Base-by-base conservation (phyloP, 140 eudicot species). In the Senecio squalidus region DNA sequence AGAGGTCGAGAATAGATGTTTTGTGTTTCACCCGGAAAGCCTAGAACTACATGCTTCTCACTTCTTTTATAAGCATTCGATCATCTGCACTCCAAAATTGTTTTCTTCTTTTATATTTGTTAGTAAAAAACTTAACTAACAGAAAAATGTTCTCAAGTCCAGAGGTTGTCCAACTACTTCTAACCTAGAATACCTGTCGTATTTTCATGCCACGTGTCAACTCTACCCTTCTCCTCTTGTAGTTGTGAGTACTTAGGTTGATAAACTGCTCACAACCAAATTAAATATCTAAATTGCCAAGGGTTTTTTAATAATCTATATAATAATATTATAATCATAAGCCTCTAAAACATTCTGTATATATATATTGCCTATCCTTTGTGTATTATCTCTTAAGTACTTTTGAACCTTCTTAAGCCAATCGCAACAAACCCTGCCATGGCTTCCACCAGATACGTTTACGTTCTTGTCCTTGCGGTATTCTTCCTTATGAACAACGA, bases 361-460 rank as follows among this genome's bases (percentile, higher is more conserved):
- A 46, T 54, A 29, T 66, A 66, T 66, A 55, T 55, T 13, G 21
- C 6, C 7, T 1, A 5, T 14, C 34, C 55, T 54, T 55, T 54
- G 26, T 54, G 40, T 33, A 66, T 54, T 55, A 24, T 66, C 6
- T 2, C 18, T n/a, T 24, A 43, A 44, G 27, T 41, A 2, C 40
- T n/a, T 33, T 64, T n/a, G 20, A 7, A 13, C 51, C 39, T 21
- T 16, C n/a, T 29, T 46, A 3, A 55, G 29, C 33, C 6, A 13
- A 14, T 63, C 55, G 52, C 26, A 5, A 7, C 17, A 49, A 20
- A 28, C 21, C 20, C 18, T 45, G 6, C 22, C 18, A 67, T 67
- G 73, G 73, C 66, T 67, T 67, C 73, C 23, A 31, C 58, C 14
- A 4, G 38, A 64, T 45, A 56, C 21, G 0, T 23, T 45, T 67